phyloP scores from a whole-genome alignment of 1,139 yeast genomes.

The Sugiyamaella grinbergsii region DNA sequence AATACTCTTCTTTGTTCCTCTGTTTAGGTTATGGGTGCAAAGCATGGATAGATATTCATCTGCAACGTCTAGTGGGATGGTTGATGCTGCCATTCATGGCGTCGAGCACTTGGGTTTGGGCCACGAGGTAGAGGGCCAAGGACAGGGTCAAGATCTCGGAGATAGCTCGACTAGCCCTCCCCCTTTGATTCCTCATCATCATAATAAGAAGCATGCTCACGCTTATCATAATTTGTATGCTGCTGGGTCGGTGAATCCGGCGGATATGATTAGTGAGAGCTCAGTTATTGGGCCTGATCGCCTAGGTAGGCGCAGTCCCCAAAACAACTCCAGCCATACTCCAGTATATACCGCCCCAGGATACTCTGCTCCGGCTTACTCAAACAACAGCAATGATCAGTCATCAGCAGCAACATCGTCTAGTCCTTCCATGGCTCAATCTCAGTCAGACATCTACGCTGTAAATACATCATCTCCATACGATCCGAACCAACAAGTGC shows the following conservation, averaged over 20 bases:
- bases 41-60: constrained; percentile 11
- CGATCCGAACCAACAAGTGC: not conserved
- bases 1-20: not conserved
- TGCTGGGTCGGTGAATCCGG: constrained; percentile 11
- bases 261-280: not conserved
- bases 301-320: not conserved
- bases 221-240: constrained; percentile 30
- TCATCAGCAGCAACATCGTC: too few relatives aligned
- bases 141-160: not conserved
- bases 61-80: constrained; percentile 1
- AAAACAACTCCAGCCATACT: not conserved
- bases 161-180: not conserved
- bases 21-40: not conserved
- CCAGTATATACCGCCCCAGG: not conserved
- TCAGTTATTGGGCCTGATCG: not conserved
- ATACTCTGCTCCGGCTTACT: not conserved
- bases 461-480: constrained; percentile 2
- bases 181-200: constrained; percentile 13
- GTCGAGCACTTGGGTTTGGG: constrained; percentile 6
- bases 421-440: not conserved
- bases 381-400: not conserved
- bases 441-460: constrained; percentile 8
- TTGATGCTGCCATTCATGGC: constrained; percentile 11
- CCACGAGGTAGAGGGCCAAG: not conserved
- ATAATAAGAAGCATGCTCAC: constrained; percentile 27